A percentile compares a stretch with the other conserved stretches of the same genome.
These are phyloP conservation scores for Leccinellum luteum DNA, from an alignment of 768 basidiomycete species.

Conservation along the genomic window DNA sequence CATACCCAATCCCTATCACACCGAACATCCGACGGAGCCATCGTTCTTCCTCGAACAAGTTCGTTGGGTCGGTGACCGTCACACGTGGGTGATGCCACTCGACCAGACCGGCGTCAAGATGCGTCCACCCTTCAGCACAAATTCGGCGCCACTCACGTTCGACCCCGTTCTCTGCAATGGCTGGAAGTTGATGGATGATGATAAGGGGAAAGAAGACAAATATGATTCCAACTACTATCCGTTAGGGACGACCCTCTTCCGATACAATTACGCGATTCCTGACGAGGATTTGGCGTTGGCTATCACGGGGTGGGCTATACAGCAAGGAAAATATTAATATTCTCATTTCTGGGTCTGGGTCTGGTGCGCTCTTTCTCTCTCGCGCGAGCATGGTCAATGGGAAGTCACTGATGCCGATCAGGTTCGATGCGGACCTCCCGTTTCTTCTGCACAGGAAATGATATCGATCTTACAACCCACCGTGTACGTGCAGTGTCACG, in stretches of 20 bases:
- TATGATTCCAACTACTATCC: constrained; percentile 1
- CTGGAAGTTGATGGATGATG: constrained; percentile 6
- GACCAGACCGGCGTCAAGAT: constrained; percentile 15
- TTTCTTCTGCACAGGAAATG: constrained; percentile 2
- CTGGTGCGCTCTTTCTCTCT: constrained; percentile 14
- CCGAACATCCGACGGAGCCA: background rate
- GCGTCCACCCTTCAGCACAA: constrained; percentile 7
- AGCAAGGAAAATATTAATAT: background rate
- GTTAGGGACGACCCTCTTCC: constrained; percentile 20
- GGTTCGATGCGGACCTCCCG: constrained; percentile 24
- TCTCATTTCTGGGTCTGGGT: constrained; percentile 10
- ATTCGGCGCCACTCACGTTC: constrained; percentile 10
- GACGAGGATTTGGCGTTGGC: background rate
- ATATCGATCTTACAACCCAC: background rate
- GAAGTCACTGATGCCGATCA: background rate
- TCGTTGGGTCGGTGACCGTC: constrained; percentile 33
- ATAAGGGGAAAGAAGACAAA: accelerated
- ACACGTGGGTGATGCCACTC: constrained; percentile 32
- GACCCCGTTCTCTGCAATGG: constrained; percentile 20
- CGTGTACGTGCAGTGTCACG: too few relatives aligned
- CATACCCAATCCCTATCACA: constrained; percentile 1
- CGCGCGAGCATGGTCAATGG: too few relatives aligned
- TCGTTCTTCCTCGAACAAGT: constrained; percentile 19
- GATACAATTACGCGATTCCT: constrained; percentile 24
- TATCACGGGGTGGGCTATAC: constrained; percentile 7